phyloP scores from a whole-genome alignment of 441 rosid species.

The Lepidium campestre region DNA sequence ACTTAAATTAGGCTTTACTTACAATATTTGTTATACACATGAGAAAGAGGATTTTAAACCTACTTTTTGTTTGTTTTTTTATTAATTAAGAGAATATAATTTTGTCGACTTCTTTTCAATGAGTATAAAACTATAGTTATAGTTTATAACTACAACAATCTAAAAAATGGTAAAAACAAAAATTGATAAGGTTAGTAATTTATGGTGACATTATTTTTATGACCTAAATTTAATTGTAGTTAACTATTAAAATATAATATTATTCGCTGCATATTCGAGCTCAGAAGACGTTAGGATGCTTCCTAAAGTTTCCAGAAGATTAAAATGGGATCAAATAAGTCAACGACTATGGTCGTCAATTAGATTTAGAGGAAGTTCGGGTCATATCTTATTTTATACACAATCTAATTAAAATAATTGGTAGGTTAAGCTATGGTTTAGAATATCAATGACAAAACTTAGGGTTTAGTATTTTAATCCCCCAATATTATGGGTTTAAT shows the following conservation, averaged over 20 bases:
- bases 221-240: not conserved
- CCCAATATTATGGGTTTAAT: conserved; percentile 4
- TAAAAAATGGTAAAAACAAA: not conserved
- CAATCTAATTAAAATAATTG: conserved; percentile 10
- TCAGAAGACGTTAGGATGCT: not conserved
- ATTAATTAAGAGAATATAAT: not conserved
- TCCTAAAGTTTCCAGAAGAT: conserved; percentile 18
- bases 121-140: too few relatives aligned
- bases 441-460: not conserved
- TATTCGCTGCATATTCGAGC: not conserved
- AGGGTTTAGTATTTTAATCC: conserved; percentile 17
- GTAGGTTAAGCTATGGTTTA: conserved; percentile 22
- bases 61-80: not conserved
- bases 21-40: not conserved
- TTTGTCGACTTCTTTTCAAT: too few relatives aligned
- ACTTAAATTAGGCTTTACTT: not conserved
- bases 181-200: not conserved
- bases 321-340: conserved; percentile 15
- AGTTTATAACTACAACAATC: too few relatives aligned
- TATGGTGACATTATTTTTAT: not conserved
- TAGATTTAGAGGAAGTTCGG: conserved; percentile 4
- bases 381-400: conserved; percentile 21
- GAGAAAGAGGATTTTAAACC: not conserved
- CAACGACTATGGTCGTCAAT: conserved; percentile 27
- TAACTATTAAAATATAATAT: not conserved